Conservation (phyloP, 2,329 filamentous ascomycete species). For the Cryphonectria naterciae region DNA sequence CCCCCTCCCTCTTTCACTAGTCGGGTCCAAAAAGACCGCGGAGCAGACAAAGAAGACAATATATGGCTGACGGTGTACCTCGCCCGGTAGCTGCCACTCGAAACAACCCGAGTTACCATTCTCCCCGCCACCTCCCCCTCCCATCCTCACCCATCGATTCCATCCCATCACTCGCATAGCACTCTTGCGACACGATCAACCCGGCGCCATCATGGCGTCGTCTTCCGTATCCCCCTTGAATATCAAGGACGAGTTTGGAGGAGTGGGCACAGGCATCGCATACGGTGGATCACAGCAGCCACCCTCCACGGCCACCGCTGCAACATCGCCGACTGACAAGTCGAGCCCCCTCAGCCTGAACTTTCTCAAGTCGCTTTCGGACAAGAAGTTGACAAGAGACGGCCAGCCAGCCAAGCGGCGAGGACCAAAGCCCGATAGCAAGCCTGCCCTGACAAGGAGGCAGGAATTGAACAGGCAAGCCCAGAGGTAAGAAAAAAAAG, state of each 20-base stretch:
- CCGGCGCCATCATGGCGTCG: conserved; percentile 17
- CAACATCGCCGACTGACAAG: conserved; percentile 34
- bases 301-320: neutral
- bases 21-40: neutral
- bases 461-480: conserved; percentile 96
- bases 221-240: conserved; percentile 23
- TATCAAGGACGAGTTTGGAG: conserved; percentile 25
- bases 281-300: conserved; percentile 16
- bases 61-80: conserved; percentile 26
- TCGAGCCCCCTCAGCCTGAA: conserved; percentile 53
- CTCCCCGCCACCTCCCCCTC: conserved; percentile 10
- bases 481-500: conserved; percentile 70
- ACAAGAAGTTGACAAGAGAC: conserved; percentile 83
- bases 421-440: conserved; percentile 95
- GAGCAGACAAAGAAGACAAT: neutral
- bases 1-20: neutral
- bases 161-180: neutral
- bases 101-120: conserved; percentile 5
- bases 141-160: conserved; percentile 1
- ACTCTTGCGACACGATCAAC: neutral
- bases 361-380: conserved; percentile 69
- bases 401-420: conserved; percentile 85
- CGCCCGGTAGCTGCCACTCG: conserved; percentile 20
- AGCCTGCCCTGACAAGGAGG: conserved; percentile 86
- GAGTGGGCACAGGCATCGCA: conserved; percentile 25